Conservation (phyloP, 345 rosid genomes). For the Lepidium africanum region DNA sequence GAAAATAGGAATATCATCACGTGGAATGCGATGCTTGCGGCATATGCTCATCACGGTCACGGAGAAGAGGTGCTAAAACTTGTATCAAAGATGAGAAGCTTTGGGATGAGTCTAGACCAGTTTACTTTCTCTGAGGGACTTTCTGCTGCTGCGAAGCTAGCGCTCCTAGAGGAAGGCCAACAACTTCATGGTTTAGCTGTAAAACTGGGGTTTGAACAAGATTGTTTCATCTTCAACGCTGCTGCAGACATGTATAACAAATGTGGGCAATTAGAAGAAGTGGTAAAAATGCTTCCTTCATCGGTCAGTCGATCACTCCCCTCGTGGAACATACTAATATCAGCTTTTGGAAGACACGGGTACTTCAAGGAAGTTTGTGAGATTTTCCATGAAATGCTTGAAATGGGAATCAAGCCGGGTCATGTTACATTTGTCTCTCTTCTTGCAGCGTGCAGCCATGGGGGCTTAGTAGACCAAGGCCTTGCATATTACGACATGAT, state of each 20-base stretch:
- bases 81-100: conserved; percentile 41
- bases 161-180: conserved; percentile 80
- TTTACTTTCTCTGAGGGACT: conserved; percentile 73
- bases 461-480: conserved; percentile 79
- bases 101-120: conserved; percentile 57
- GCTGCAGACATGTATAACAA: conserved; percentile 87
- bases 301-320: conserved; percentile 39
- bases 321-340: conserved; percentile 81
- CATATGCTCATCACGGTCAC: conserved; percentile 58
- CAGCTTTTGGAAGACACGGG: conserved; percentile 80
- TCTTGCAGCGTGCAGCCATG: conserved; percentile 85
- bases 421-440: conserved; percentile 86
- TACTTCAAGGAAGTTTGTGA: conserved; percentile 47
- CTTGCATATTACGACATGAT: conserved; percentile 55
- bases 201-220: conserved; percentile 57
- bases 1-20: conserved; percentile 39
- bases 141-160: conserved; percentile 70
- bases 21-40: conserved; percentile 78
- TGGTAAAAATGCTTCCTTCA: conserved; percentile 46
- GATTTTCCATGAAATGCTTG: conserved; percentile 71
- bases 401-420: conserved; percentile 53
- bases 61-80: conserved; percentile 68
- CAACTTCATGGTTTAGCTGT: conserved; percentile 59
- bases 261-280: conserved; percentile 68
- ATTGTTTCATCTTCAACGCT: conserved; percentile 54